Base-by-base conservation (phyloP, 2,329 filamentous ascomycete genomes). In the Exutisphaerella laricina region DNA sequence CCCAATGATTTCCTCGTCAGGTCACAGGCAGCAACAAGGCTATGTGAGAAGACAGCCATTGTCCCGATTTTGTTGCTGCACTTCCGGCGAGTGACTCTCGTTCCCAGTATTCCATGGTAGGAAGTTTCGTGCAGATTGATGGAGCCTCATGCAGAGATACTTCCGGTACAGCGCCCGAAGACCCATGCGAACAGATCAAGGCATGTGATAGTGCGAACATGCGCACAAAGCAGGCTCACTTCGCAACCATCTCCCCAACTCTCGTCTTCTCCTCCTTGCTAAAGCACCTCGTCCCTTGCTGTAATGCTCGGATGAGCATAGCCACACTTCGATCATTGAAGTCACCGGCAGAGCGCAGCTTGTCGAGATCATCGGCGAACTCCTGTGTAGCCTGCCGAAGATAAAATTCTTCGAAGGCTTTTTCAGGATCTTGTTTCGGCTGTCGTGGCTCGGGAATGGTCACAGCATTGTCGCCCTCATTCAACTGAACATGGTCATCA, bases 331-430 rank as follows among this genome's bases (percentile, higher is more conserved):
- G 76, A 39, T 79, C 78, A 58, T 78, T 80, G 66, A 88, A 89
- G 64, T 88, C 85, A 54, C 79, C 77, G 7, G 84, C 81, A 28
- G 62, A 61, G 51, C 84, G 78, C 48, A 88, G 70, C 62, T 79
- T 79, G 66, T 86, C 80, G 26, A 89, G 72, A 60, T 88, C 85
- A 53, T 87, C 81, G 9, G 80, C 78, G 43, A 89, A 79, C 60
- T 88, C 84, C 38, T 72, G 69, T 0, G 84, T 85, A 4, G 80
- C 70, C 46, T 77, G 79, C 55, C 83, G 79, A 34, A 88, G 74
- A 62, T 88, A 88, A 61, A 79, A 82, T 7, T 78, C 69, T 6
- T 74, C 70, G 64, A 86, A 87, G 22, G 54, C 49, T 39, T 58
- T 48, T 20, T 63, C 54, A 3, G 53, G 39, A 21, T 56, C 49